Conservation (phyloP, 192 early-diverging fungal species). For the Linnemannia elongata region DNA sequence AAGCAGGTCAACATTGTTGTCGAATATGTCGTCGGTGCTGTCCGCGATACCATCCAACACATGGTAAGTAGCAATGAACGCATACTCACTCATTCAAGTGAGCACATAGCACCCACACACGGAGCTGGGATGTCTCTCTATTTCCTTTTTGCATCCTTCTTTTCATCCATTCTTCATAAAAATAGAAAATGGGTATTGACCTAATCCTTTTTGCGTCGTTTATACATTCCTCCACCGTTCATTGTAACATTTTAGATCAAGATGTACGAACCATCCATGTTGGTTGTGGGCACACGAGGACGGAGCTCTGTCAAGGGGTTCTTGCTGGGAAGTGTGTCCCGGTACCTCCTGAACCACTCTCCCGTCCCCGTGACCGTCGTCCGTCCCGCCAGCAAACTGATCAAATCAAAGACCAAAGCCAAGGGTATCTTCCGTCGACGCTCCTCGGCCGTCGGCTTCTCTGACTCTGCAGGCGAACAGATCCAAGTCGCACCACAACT, state of each 20-base stretch:
- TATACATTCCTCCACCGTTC: not conserved
- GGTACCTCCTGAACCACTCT: conserved; percentile 77
- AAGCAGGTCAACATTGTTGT: conserved; percentile 66
- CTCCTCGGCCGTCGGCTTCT: not conserved
- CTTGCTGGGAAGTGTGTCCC: conserved; percentile 76
- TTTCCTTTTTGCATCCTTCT: not conserved
- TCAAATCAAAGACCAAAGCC: conserved; percentile 55
- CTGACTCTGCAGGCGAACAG: not conserved
- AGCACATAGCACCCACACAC: not conserved
- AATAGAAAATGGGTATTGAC: not conserved
- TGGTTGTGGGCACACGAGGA: conserved; percentile 81
- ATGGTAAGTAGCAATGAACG: conserved; percentile 57
- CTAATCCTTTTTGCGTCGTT: not conserved
- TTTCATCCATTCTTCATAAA: not conserved
- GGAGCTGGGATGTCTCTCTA: not conserved
- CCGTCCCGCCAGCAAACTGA: conserved; percentile 61
- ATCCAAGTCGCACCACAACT: conserved; percentile 11
- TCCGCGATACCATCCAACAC: conserved; percentile 67
- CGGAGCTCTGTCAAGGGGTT: conserved; percentile 74
- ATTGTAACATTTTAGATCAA: conserved; percentile 55
- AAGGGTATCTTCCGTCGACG: conserved; percentile 50
- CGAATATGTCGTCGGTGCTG: conserved; percentile 65
- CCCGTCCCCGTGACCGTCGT: conserved; percentile 78
- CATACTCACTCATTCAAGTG: not conserved
- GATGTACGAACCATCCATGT: conserved; percentile 74